A percentile compares a stretch with the other conserved stretches of the same genome.
Conservation (phyloP, 352 stramenopile genomes). For the Pythium brassicae region DNA sequence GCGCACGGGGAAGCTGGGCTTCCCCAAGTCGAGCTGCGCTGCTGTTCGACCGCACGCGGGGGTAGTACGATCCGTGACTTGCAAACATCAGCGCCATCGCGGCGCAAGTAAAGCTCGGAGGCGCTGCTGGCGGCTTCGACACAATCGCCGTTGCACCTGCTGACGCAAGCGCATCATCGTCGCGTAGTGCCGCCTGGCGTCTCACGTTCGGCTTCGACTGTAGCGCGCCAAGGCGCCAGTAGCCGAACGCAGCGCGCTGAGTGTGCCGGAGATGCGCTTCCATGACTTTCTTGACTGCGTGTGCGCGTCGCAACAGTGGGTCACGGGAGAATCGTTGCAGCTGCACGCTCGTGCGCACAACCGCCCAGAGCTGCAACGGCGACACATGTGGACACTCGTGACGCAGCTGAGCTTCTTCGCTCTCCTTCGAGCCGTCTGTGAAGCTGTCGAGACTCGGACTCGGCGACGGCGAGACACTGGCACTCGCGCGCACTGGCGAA, state of each 20-base stretch:
- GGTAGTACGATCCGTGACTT: conserved; percentile 16
- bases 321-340: not conserved
- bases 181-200: not conserved
- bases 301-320: not conserved
- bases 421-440: not conserved
- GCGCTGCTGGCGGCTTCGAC: not conserved
- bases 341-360: not conserved
- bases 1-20: not conserved
- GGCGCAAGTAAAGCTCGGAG: conserved; percentile 32
- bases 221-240: conserved; percentile 6
- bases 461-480: not conserved
- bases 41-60: conserved; percentile 1
- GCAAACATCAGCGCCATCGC: conserved; percentile 37
- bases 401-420: not conserved
- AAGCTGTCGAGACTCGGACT: not conserved
- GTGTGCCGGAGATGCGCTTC: not conserved
- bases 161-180: not conserved
- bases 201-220: not conserved
- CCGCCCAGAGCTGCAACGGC: not conserved
- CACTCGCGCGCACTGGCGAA: not conserved
- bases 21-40: not conserved
- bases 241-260: conserved; percentile 5
- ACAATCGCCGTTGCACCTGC: not conserved
- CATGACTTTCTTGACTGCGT: conserved; percentile 4
- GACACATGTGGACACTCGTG: not conserved